Evolutionary conservation across 768 basidiomycete genomes (phyloP).

Genomic region (Kwoniella dendrophila): DNA sequence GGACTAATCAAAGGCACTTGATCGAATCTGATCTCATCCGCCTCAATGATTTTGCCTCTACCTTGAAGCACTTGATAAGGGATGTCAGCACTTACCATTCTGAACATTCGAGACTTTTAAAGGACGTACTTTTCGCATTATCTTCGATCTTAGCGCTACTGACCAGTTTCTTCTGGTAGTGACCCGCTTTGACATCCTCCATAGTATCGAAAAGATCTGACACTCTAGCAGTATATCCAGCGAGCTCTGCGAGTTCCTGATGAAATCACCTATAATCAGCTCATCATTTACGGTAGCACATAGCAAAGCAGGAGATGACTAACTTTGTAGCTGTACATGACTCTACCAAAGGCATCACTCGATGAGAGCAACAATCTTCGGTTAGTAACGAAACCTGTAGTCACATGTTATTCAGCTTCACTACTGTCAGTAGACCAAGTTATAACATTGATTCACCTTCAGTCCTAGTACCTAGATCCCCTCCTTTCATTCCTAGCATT

Average conservation of each 20-base stretch:
- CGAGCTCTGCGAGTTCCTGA: slow-evolving; percentile 83
- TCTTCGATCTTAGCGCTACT: slow-evolving; percentile 72
- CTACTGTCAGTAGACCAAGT: too few species aligned
- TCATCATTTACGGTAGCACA: slow-evolving; percentile 24
- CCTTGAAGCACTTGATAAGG: slow-evolving; percentile 68
- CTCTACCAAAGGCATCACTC: slow-evolving; percentile 84
- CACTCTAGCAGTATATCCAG: slow-evolving; percentile 92
- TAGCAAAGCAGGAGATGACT: background rate
- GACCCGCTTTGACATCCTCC: slow-evolving; percentile 77
- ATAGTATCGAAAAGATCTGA: slow-evolving; percentile 86
- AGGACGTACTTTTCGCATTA: slow-evolving; percentile 70
- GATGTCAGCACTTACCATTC: background rate
- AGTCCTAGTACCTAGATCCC: slow-evolving; percentile 81
- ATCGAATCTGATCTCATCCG: slow-evolving; percentile 82
- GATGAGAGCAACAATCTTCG: slow-evolving; percentile 83
- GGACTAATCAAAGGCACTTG: slow-evolving; percentile 94
- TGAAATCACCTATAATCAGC: background rate
- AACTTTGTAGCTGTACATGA: slow-evolving; percentile 94
- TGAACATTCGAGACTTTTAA: background rate
- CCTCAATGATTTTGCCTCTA: slow-evolving; percentile 75
- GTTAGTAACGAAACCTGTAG: slow-evolving; percentile 91
- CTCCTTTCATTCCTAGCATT: slow-evolving; percentile 67
- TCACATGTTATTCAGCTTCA: slow-evolving; percentile 11
- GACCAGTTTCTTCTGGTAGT: slow-evolving; percentile 84
- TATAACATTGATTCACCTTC: slow-evolving; percentile 66